A percentile compares a stretch with the other conserved stretches of the same genome.
Evolutionary conservation across 805 yeast genomes (phyloP).

Genomic region (Candida railenensis): DNA sequence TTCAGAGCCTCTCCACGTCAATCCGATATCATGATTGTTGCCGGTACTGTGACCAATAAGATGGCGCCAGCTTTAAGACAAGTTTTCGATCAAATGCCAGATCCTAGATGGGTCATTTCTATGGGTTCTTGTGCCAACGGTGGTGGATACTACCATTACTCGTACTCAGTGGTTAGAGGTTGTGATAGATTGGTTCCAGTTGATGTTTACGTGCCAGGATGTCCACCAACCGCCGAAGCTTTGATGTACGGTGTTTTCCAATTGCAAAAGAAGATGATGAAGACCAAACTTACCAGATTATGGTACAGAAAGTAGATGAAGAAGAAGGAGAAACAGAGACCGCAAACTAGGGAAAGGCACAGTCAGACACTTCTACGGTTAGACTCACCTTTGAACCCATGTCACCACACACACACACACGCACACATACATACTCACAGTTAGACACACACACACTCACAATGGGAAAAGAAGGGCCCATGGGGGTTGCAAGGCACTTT

Average conservation of each 20-base stretch:
- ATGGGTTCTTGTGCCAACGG: constrained; percentile 96
- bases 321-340: neutral
- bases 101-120: constrained; percentile 90
- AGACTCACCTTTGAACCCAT: no score
- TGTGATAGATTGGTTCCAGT: constrained; percentile 88
- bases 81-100: constrained; percentile 93
- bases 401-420: no score
- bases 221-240: constrained; percentile 91
- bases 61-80: constrained; percentile 94
- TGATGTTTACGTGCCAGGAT: constrained; percentile 88
- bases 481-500: no score
- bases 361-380: no score
- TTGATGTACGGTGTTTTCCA: constrained; percentile 88
- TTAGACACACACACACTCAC: neutral
- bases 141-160: constrained; percentile 89
- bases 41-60: constrained; percentile 87
- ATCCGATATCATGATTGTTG: constrained; percentile 88
- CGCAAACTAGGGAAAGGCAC: no score
- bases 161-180: constrained; percentile 86
- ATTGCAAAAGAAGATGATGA: constrained; percentile 86
- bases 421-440: no score
- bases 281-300: constrained; percentile 74
- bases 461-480: no score
- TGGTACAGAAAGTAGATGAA: constrained; percentile 64
- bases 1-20: constrained; percentile 94